These are phyloP conservation scores for Sporothrix variecibatus DNA, from an alignment of 2,329 filamentous ascomycete genomes.

Conservation along the genomic window DNA sequence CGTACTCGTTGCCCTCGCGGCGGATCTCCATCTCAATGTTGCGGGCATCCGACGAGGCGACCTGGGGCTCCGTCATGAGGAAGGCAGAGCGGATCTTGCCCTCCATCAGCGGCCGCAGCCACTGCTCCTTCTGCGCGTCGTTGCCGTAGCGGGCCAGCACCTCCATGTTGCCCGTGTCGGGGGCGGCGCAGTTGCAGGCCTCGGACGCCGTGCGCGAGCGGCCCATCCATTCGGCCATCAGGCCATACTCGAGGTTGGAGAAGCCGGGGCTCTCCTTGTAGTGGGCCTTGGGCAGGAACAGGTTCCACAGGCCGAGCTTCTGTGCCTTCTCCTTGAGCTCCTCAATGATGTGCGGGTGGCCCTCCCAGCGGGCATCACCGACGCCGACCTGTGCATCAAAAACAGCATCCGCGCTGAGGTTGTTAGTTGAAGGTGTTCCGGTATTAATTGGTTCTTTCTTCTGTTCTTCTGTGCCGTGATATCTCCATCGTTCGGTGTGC, in stretches of 20 bases:
- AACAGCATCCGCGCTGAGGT: constrained; percentile 71
- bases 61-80: constrained; percentile 88
- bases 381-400: constrained; percentile 77
- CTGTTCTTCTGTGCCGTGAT: not conserved
- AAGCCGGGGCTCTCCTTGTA: constrained; percentile 95
- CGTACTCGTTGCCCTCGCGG: constrained; percentile 81
- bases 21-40: constrained; percentile 86
- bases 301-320: constrained; percentile 90
- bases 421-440: not conserved
- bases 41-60: constrained; percentile 86
- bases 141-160: constrained; percentile 90
- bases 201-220: constrained; percentile 81
- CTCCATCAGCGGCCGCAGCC: constrained; percentile 78
- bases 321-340: constrained; percentile 83
- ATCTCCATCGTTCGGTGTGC: not conserved
- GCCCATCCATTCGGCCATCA: constrained; percentile 96
- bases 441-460: not conserved
- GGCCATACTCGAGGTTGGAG: constrained; percentile 91
- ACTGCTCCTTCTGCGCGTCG: constrained; percentile 79
- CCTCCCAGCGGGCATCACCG: constrained; percentile 75
- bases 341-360: constrained; percentile 79
- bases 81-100: constrained; percentile 87
- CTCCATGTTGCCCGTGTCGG: constrained; percentile 96
- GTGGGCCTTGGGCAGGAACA: constrained; percentile 94
- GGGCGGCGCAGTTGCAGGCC: constrained; percentile 86